Evolutionary conservation across 2,329 filamentous ascomycete species (phyloP).

Genomic region (Epichloe aotearoae): DNA sequence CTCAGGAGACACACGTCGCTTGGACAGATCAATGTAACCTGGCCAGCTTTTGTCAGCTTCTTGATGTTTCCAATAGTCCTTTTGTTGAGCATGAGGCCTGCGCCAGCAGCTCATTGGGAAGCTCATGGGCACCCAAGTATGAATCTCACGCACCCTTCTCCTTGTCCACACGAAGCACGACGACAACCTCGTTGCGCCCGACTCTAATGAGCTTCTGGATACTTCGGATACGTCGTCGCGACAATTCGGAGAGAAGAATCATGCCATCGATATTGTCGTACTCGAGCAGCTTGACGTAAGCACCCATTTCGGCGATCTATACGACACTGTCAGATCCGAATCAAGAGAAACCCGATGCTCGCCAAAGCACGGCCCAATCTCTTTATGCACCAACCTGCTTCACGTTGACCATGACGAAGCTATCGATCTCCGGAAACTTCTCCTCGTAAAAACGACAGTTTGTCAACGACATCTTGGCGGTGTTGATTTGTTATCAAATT

Average conservation of each 20-base stretch:
- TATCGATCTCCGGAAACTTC: conserved; percentile 90
- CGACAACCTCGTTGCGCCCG: conserved; percentile 95
- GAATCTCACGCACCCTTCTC: conserved; percentile 60
- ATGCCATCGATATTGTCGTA: conserved; percentile 99
- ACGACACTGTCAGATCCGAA: conserved; percentile 4
- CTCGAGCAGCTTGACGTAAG: conserved; percentile 97
- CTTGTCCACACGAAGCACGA: conserved; percentile 97
- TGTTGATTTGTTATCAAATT: conserved; percentile 33
- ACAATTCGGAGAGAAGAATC: conserved; percentile 96
- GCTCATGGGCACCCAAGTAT: background rate
- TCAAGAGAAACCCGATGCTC: background rate
- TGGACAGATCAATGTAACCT: conserved; percentile 94
- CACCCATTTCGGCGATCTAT: conserved; percentile 98
- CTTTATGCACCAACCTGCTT: conserved; percentile 65
- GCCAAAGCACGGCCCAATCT: background rate
- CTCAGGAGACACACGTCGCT: conserved; percentile 93
- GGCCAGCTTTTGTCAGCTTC: conserved; percentile 15
- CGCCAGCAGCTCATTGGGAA: no score
- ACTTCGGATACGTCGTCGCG: conserved; percentile 91
- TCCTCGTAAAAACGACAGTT: conserved; percentile 97
- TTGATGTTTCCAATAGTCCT: conserved; percentile 5
- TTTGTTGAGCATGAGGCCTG: no score
- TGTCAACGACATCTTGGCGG: conserved; percentile 78
- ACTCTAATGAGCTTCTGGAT: conserved; percentile 99
- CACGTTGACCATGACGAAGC: conserved; percentile 99